Percentiles rank a stretch among this genome's conserved stretches.
phyloP scores from a whole-genome alignment of 1,284 basidiomycete genomes.

The Fomitiporia mediterranea region DNA sequence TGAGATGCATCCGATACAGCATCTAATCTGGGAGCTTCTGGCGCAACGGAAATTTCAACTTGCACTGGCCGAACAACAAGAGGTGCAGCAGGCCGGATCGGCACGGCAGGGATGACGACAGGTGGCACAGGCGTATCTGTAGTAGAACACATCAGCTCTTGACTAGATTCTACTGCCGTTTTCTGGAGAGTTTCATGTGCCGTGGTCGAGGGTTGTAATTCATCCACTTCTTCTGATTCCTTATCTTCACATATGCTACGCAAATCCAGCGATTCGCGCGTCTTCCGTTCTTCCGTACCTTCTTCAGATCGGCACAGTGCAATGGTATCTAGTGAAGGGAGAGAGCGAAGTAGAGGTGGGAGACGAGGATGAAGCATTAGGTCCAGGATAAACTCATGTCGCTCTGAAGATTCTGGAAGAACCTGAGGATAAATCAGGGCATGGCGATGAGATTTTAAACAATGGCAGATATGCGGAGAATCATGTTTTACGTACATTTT shows the following conservation, averaged over 20 bases:
- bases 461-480: neutral
- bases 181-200: neutral
- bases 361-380: conserved; percentile 71
- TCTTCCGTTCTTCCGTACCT: conserved; percentile 50
- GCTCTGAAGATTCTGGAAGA: neutral
- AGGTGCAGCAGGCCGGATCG: neutral
- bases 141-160: neutral
- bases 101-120: neutral
- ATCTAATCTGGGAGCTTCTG: neutral
- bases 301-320: conserved; percentile 59
- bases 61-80: neutral
- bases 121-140: neutral
- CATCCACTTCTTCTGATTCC: neutral
- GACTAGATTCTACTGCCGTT: neutral
- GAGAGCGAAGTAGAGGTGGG: conserved; percentile 63
- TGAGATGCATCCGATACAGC: neutral
- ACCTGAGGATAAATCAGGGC: neutral
- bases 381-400: conserved; percentile 41
- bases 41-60: neutral
- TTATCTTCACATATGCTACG: neutral
- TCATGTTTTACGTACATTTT: neutral
- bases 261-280: conserved; percentile 41
- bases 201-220: neutral
- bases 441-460: neutral
- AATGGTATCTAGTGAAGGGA: conserved; percentile 59